Evolutionary conservation across 192 early-diverging fungal genomes (phyloP), one percentile per base, ranked within the genome.

Genomic region (Borealophlyctis nickersoniae): DNA sequence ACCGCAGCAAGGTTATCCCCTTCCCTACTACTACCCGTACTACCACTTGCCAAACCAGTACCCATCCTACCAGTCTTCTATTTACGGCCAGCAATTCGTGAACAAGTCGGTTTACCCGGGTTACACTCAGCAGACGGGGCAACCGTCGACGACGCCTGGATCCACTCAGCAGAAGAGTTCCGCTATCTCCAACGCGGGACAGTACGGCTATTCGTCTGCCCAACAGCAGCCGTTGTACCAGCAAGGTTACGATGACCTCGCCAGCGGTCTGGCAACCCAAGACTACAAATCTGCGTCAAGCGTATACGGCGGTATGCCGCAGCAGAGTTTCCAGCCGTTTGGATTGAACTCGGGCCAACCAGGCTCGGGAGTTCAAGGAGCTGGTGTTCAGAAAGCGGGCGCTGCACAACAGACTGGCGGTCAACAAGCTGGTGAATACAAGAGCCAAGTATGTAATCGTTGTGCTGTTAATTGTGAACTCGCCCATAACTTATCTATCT

Each of bases 31-130:
- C 65, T 87, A 90, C 67, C 89, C 88, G 65, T 92, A 95, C 78
- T 86, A 90, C 75, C 34, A 58, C 36, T 82, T 83, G 53, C 82
- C 84, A n/a, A 83, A 86, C 75, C 89, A 92, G 74, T 93, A 86
- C 81, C 86, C 83, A 62, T 87, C 82, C 30, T 92, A 92, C 73
- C 89, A 89, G 62, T 86, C 87, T 69, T 88, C 88, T 1, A 81
- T 81, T 4, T 96, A 93, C 72, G 90, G 88, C n/a, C 92, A 93
- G 71, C 92, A 88, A 7, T 93, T 91, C 68, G 82, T 92, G 73
- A 92, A 91, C 79, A 93, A 96, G 82, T 83, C 77, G 35, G 86
- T 92, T 81, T 96, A 93, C 61, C 91, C 91, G 19, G 88, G 89
- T 86, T 92, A 93, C 68, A 75, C 73, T 29, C 61, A 67, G 52